These are phyloP conservation scores for Borovskyia barvae DNA, from an alignment of 208 protist species.

Conservation along the genomic window DNA sequence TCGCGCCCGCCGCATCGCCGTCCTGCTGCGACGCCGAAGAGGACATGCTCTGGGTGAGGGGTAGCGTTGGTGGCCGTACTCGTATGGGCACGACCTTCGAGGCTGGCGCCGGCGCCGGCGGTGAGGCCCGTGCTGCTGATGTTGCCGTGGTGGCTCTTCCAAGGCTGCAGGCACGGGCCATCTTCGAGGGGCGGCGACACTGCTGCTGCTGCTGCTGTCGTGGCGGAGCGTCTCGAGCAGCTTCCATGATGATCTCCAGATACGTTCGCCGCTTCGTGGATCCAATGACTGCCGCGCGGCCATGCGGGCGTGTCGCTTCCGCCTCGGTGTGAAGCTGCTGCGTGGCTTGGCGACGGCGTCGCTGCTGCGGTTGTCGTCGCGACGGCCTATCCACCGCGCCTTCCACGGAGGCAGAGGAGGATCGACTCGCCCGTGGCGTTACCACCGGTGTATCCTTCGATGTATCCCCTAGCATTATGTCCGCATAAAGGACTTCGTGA, in stretches of 20 bases:
- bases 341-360: slow-evolving; percentile 5
- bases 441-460: too few relatives aligned
- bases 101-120: neutral
- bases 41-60: too few relatives aligned
- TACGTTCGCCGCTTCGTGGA: slow-evolving; percentile 21
- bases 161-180: too few relatives aligned
- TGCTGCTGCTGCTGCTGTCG: neutral
- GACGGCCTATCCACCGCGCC: too few relatives aligned
- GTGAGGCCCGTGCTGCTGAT: neutral
- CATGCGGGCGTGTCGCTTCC: neutral
- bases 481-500: slow-evolving; percentile 30
- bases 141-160: neutral
- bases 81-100: too few relatives aligned
- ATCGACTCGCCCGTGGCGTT: too few relatives aligned
- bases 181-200: neutral
- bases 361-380: slow-evolving; percentile 1
- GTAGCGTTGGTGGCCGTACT: too few relatives aligned
- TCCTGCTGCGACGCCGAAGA: too few relatives aligned
- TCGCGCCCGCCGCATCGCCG: too few relatives aligned
- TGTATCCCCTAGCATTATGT: slow-evolving; percentile 14
- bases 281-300: slow-evolving; percentile 21
- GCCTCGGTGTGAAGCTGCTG: slow-evolving; percentile 3
- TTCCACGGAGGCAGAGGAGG: too few relatives aligned
- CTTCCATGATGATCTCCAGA: slow-evolving; percentile 21
- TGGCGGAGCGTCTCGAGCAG: slow-evolving; percentile 15